Evolutionary conservation across 1,284 basidiomycete species (phyloP).

Genomic region (Puccinia triticina): DNA sequence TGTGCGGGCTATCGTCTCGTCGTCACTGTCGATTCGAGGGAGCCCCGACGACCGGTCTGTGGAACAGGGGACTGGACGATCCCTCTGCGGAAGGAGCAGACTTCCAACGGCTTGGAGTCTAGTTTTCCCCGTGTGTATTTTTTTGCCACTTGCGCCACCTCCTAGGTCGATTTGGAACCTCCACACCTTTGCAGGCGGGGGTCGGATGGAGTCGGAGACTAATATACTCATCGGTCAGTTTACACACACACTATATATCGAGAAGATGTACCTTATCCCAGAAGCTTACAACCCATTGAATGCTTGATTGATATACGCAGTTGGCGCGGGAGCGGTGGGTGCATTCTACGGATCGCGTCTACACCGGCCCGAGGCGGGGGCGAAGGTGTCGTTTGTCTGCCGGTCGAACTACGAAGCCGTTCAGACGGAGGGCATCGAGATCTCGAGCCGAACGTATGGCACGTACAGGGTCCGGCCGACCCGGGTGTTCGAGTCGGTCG

Average conservation of each 20-base stretch:
- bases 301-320: conserved; percentile 39
- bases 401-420: conserved; percentile 63
- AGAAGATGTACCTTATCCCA: neutral
- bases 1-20: too few relatives aligned
- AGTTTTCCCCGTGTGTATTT: too few relatives aligned
- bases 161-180: too few relatives aligned
- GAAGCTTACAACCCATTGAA: neutral
- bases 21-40: too few relatives aligned
- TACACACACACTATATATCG: neutral
- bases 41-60: too few relatives aligned
- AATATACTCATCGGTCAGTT: neutral
- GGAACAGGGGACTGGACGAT: too few relatives aligned
- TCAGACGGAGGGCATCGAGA: conserved; percentile 58
- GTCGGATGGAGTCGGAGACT: neutral
- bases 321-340: conserved; percentile 63
- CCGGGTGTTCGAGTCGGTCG: conserved; percentile 59
- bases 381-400: conserved; percentile 62
- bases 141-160: too few relatives aligned
- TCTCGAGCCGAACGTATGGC: conserved; percentile 62
- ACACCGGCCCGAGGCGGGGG: conserved; percentile 54
- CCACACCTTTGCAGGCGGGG: too few relatives aligned
- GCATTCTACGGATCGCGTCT: conserved; percentile 63
- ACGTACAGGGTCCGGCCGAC: conserved; percentile 61
- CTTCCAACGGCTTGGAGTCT: too few relatives aligned
- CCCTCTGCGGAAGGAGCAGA: too few relatives aligned